Percentiles rank a stretch among this genome's conserved stretches.
phyloP scores from a whole-genome alignment of 2,329 filamentous ascomycete genomes.

The Ciborinia camelliae region DNA sequence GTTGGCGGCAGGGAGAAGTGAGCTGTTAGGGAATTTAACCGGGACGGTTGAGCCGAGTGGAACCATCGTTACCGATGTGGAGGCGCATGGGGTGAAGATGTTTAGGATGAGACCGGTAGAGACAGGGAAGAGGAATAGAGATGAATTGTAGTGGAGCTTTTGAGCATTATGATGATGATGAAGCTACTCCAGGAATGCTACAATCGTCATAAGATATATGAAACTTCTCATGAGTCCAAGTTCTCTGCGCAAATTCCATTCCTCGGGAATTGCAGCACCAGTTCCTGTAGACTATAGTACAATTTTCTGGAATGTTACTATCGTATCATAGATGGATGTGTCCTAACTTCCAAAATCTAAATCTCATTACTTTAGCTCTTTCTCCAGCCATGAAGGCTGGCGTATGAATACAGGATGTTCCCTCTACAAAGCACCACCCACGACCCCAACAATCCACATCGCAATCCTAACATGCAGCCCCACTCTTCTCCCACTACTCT shows the following conservation, averaged over 20 bases:
- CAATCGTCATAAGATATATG: background rate
- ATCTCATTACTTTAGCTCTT: background rate
- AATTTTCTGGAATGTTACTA: background rate
- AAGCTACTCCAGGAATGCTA: background rate
- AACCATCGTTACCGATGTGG: constrained; percentile 44
- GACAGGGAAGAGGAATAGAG: constrained; percentile 38
- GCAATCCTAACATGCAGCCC: constrained; percentile 79
- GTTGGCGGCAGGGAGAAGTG: constrained; percentile 41
- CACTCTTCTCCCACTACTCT: constrained; percentile 76
- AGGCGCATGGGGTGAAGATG: constrained; percentile 49
- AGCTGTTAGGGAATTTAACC: constrained; percentile 48
- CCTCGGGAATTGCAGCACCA: background rate
- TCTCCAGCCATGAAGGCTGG: no score
- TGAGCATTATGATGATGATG: background rate
- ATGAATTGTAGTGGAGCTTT: constrained; percentile 43
- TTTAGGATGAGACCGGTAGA: constrained; percentile 41
- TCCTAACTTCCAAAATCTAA: background rate
- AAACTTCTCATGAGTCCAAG: background rate
- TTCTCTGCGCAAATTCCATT: background rate
- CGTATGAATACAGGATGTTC: background rate
- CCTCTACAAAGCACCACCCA: constrained; percentile 78
- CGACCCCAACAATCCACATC: constrained; percentile 87
- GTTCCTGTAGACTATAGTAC: background rate
- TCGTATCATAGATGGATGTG: background rate
- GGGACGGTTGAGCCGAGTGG: constrained; percentile 43